Base-by-base conservation (phyloP, 768 basidiomycete species). In the Tephrocybe rancida region DNA sequence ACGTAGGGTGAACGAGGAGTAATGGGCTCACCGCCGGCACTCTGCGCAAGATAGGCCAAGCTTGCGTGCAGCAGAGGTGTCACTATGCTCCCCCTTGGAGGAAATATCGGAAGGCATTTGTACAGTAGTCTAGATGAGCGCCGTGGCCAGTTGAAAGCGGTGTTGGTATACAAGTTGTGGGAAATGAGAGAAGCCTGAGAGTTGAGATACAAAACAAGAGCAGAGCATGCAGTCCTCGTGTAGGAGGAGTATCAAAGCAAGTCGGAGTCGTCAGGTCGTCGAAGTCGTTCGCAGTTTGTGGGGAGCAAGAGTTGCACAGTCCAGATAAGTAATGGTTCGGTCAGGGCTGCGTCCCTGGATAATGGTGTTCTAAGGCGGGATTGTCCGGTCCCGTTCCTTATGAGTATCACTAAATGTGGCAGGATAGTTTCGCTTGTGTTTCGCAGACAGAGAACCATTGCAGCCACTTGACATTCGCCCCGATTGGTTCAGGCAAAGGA, bases 11-110 rank as follows among this genome's bases (percentile, higher is more conserved):
- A 4, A 37, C 30, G 16, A 6, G 16, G n/a, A 5, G 14, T 37
- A 37, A 16, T 16, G n/a, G 7, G 41, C 66, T 13, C 46, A 78
- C 80, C 80, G 69, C 35, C 80, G 72, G 59, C 81, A 82, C 60
- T 82, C 81, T 41, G 80, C 78, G 56, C 81, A 82, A 16, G 80
- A 80, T 22, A 79, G 62, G 1, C 73, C 76, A 29, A 66, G 60
- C 59, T 77, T 79, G 45, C 73, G 68, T 10, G 71, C 56, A 14
- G 50, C 44, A 52, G 41, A 52, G 38, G 46, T 51, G 44, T 61
- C 63, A 38, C 25, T 44, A 10, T 42, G 47, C 35, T 59, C 61
- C 30, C 34, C 44, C 22, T 56, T 60, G 3, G n/a, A 18, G 27
- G 44, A 52, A 42, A 50, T 56, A n/a, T n/a, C n/a, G 18, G 56